Conservation (phyloP, 208 protist genomes). For the Leishmania turanica region DNA sequence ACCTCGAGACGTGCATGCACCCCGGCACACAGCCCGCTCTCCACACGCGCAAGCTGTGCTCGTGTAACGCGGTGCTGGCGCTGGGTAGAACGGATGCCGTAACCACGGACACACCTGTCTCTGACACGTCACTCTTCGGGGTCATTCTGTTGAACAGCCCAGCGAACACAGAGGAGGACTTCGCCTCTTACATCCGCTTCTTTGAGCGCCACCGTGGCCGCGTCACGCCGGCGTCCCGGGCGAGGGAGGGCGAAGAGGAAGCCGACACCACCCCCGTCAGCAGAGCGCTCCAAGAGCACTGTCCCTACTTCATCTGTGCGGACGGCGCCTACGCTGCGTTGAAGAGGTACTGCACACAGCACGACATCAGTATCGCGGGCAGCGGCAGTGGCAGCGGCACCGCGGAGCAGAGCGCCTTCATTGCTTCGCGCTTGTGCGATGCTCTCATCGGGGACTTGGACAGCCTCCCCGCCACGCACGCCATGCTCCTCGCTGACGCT, state of each 20-base stretch:
- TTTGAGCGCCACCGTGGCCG: constrained; percentile 28
- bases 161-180: constrained; percentile 44
- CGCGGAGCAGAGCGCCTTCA: constrained; percentile 2
- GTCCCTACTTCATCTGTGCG: constrained; percentile 72
- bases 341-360: constrained; percentile 33
- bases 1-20: neutral
- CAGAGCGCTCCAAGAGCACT: neutral
- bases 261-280: neutral
- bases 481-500: neutral
- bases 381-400: neutral
- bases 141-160: constrained; percentile 80
- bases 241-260: neutral
- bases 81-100: neutral
- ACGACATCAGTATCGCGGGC: neutral
- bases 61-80: constrained; percentile 26
- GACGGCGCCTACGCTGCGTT: constrained; percentile 67
- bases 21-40: neutral
- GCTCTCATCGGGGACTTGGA: constrained; percentile 61
- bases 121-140: constrained; percentile 38
- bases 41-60: constrained; percentile 39
- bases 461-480: constrained; percentile 28
- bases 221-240: neutral
- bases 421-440: constrained; percentile 30
- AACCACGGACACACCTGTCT: constrained; percentile 3
- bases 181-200: constrained; percentile 57